Base-by-base conservation (phyloP, 169 alveolate genomes). In the Cryptosporidium ryanae region DNA sequence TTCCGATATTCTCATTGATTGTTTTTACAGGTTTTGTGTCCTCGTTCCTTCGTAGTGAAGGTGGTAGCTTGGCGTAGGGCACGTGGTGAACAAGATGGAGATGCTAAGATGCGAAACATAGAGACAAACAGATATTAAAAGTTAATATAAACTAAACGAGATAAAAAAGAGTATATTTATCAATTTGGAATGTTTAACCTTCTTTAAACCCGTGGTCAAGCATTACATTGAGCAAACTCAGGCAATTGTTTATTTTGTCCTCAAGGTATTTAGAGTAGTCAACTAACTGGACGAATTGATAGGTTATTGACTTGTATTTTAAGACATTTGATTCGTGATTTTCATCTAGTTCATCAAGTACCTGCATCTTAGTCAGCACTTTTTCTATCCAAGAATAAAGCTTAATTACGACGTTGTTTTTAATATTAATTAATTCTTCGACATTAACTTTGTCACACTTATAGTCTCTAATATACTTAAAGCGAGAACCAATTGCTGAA, bases 331-430 rank as follows among this genome's bases (percentile, higher is more conserved):
- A 66, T 12, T 68, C n/a, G 7, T 1, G 10, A n/a, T 68, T 21
- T 49, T 49, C 32, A 10, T 68, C 83, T 10, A 25, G 31, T 23
- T 66, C 48, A 27, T 49, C 18, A 27, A 32, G 38, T 2, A 32
- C 52, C 49, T 68, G 83, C 2, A 68, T 55, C 17, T 21, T 7
- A 10, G 7, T 31, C 2, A 68, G 13, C 5, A 32, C 27, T 32
- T 55, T 64, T 52, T 68, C 67, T 29, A 52, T 50, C 83, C 83
- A 68, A n/a, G 23, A 32, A 55, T 68, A 68, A 18, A 68, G 10
- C 25, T 55, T 68, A 7, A 29, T 49, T 3, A 43, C 3, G 10
- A 31, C 52, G 2, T 55, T 66, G 25, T 52, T 29, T 21, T 54
- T 68, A 23, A 54, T 29, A 54, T n/a, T 52, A 29, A 68, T 29